Percentiles rank a stretch among this genome's conserved stretches.
phyloP scores from a whole-genome alignment of 768 basidiomycete genomes.

The Podaxis carcinomalis region DNA sequence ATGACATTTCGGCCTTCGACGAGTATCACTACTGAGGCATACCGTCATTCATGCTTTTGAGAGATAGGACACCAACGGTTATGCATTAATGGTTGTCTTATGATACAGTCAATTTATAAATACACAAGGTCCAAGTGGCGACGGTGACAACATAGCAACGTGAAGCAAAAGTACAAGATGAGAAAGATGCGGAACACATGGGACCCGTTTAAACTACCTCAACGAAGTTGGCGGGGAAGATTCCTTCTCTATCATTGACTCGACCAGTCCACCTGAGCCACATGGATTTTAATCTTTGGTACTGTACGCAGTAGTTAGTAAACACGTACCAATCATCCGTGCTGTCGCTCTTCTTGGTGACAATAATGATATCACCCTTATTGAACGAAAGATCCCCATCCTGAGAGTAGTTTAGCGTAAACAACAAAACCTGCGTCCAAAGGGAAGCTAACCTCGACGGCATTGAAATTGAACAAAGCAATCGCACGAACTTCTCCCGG shows the following conservation, averaged over 20 bases:
- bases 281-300: neutral
- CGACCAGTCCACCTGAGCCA: slow-evolving; percentile 73
- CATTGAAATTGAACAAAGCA: slow-evolving; percentile 69
- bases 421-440: neutral
- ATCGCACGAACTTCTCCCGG: slow-evolving; percentile 64
- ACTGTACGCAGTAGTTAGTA: neutral
- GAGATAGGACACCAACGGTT: neutral
- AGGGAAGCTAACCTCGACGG: slow-evolving; percentile 52
- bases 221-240: slow-evolving; percentile 86
- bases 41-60: neutral
- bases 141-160: neutral
- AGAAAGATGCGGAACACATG: neutral
- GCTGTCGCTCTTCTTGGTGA: slow-evolving; percentile 67
- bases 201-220: slow-evolving; percentile 40
- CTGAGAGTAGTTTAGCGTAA: slow-evolving; percentile 29
- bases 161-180: neutral
- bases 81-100: neutral
- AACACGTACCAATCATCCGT: slow-evolving; percentile 66
- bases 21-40: slow-evolving; percentile 2
- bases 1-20: slow-evolving; percentile 14
- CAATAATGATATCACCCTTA: slow-evolving; percentile 69
- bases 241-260: slow-evolving; percentile 51
- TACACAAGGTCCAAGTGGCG: neutral
- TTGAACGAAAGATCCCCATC: slow-evolving; percentile 70
- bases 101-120: neutral